Evolutionary conservation across 129 eudicot species (phyloP).

Genomic region (Helichrysum umbraculigerum): DNA sequence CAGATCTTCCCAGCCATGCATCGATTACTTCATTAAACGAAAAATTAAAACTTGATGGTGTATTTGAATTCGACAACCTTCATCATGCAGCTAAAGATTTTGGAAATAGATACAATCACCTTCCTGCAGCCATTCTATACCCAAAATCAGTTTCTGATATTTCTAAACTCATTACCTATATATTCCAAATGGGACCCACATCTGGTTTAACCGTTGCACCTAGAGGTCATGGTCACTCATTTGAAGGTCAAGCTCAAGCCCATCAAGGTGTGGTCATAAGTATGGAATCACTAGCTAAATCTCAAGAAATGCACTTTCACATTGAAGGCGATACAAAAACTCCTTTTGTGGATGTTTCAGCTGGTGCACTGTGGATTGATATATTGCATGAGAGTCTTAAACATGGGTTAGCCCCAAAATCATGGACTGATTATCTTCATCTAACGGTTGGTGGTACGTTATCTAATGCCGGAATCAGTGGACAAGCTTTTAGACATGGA

Average conservation of each 20-base stretch:
- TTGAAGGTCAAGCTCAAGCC: constrained; percentile 90
- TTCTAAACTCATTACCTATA: constrained; percentile 47
- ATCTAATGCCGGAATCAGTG: constrained; percentile 94
- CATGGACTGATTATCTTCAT: constrained; percentile 99
- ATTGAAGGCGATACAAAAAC: constrained; percentile 31
- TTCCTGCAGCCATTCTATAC: constrained; percentile 73
- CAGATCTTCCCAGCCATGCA: constrained; percentile 37
- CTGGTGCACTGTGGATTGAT: constrained; percentile 85
- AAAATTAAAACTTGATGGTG: constrained; percentile 47
- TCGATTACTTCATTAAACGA: constrained; percentile 33
- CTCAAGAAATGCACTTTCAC: constrained; percentile 54
- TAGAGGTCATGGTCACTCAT: constrained; percentile 92
- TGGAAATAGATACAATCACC: constrained; percentile 66
- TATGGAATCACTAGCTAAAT: constrained; percentile 69
- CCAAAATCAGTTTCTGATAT: constrained; percentile 88
- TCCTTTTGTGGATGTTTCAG: constrained; percentile 85
- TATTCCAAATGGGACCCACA: constrained; percentile 66
- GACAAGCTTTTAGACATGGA: constrained; percentile 91
- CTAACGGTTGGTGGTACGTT: constrained; percentile 97
- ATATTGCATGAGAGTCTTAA: constrained; percentile 79
- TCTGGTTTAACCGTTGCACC: constrained; percentile 75
- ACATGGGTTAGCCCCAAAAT: constrained; percentile 84
- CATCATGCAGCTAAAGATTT: constrained; percentile 84
- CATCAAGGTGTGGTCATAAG: constrained; percentile 64
- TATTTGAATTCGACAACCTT: constrained; percentile 45